Evolutionary conservation across 805 yeast genomes (phyloP).

Genomic region (Sungouiozyma ichnusensis): DNA sequence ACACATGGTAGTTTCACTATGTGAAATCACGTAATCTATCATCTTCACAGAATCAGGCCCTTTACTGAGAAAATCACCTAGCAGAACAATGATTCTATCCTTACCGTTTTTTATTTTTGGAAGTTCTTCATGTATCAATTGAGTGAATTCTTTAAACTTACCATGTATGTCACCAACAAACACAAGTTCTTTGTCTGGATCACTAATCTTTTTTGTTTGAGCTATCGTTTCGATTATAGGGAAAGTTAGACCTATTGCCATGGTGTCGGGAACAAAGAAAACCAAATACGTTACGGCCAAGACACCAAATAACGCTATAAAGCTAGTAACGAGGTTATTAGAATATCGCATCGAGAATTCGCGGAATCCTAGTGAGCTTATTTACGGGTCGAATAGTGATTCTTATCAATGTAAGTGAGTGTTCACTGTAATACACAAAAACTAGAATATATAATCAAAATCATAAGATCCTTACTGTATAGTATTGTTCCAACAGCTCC

Average conservation of each 20-base stretch:
- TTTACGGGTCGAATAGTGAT: too few relatives aligned
- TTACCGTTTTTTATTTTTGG: slow-evolving; percentile 31
- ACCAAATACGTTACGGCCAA: too few relatives aligned
- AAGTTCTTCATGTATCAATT: slow-evolving; percentile 39
- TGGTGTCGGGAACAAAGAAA: background rate
- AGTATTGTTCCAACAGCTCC: too few relatives aligned
- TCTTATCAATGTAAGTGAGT: too few relatives aligned
- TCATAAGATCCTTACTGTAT: too few relatives aligned
- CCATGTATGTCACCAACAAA: slow-evolving; percentile 89
- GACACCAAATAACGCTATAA: too few relatives aligned
- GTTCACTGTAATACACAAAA: too few relatives aligned
- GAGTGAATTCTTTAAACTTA: slow-evolving; percentile 42
- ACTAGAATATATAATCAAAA: too few relatives aligned
- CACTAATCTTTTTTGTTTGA: slow-evolving; percentile 1
- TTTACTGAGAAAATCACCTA: slow-evolving; percentile 82
- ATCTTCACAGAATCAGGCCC: slow-evolving; percentile 70
- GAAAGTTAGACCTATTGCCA: background rate
- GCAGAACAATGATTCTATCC: slow-evolving; percentile 38
- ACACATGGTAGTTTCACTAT: slow-evolving; percentile 45
- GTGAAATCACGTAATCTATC: slow-evolving; percentile 49
- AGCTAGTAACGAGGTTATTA: too few relatives aligned
- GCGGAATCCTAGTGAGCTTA: too few relatives aligned
- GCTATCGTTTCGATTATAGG: slow-evolving; percentile 5
- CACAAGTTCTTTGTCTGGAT: slow-evolving; percentile 36
- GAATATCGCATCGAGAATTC: too few relatives aligned